phyloP scores from a whole-genome alignment of 2,329 filamentous ascomycete genomes.

The Coniochaeta pulveracea region DNA sequence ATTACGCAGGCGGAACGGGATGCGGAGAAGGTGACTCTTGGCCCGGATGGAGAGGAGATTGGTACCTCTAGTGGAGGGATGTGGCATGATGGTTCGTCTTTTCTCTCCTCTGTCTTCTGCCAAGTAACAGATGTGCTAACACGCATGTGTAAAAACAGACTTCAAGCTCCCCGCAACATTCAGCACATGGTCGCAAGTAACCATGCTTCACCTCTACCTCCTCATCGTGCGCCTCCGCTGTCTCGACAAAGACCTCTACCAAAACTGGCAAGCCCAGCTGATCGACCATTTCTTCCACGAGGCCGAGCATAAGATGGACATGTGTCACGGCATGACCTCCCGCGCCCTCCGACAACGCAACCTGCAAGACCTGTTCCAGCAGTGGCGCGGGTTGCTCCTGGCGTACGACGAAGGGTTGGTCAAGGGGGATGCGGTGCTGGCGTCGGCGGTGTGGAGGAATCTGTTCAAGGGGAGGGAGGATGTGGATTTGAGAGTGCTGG shows the following conservation, averaged over 20 bases:
- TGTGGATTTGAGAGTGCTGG: conserved; percentile 36
- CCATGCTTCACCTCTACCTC: conserved; percentile 93
- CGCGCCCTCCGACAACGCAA: conserved; percentile 50
- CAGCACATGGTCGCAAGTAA: conserved; percentile 90
- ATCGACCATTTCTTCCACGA: conserved; percentile 93
- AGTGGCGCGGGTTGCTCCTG: conserved; percentile 80
- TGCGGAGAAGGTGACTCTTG: conserved; percentile 55
- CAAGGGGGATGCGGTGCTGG: conserved; percentile 66
- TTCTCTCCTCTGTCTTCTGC: background rate
- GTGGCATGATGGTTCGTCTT: conserved; percentile 67
- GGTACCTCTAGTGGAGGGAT: conserved; percentile 56
- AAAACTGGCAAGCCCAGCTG: conserved; percentile 78
- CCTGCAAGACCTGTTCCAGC: conserved; percentile 81
- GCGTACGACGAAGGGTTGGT: conserved; percentile 76
- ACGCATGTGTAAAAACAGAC: conserved; percentile 33
- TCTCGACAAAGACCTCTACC: conserved; percentile 57
- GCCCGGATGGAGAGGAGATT: conserved; percentile 71
- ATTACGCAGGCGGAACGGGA: conserved; percentile 59
- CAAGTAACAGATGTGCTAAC: background rate
- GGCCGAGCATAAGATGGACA: conserved; percentile 73
- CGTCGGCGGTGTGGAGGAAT: conserved; percentile 85
- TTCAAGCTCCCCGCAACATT: conserved; percentile 78
- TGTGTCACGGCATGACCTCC: conserved; percentile 60
- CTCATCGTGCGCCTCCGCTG: conserved; percentile 73
- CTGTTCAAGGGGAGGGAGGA: conserved; percentile 61